A percentile compares a stretch with the other conserved stretches of the same genome.
These are phyloP conservation scores for Aspergillus fumigatus DNA, from an alignment of 2,329 filamentous ascomycete genomes.

Conservation along the genomic window DNA sequence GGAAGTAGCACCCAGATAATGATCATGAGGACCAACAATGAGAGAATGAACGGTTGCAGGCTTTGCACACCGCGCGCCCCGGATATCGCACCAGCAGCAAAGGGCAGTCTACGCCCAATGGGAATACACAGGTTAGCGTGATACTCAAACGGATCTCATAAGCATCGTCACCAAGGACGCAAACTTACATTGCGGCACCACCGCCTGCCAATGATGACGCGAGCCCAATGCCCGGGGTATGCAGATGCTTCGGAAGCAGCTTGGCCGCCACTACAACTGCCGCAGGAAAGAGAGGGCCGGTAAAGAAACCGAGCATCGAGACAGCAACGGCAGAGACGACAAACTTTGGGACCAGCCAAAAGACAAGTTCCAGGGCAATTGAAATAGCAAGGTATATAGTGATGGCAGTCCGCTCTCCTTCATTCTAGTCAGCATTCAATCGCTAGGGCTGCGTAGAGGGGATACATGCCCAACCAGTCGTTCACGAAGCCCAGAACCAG, in stretches of 20 bases:
- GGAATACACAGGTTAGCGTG: not conserved
- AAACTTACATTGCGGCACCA: conserved; percentile 53
- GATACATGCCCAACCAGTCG: conserved; percentile 53
- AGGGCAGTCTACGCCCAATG: conserved; percentile 42
- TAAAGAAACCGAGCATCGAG: conserved; percentile 64
- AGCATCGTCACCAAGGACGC: not conserved
- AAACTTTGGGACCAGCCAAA: conserved; percentile 71
- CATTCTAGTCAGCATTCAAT: conserved; percentile 24
- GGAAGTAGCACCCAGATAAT: not conserved
- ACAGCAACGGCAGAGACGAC: conserved; percentile 50
- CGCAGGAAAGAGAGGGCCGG: conserved; percentile 68
- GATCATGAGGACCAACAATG: conserved; percentile 33
- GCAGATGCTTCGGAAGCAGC: conserved; percentile 62
- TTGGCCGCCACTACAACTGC: conserved; percentile 65
- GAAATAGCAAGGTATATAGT: conserved; percentile 56
- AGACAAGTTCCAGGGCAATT: conserved; percentile 61
- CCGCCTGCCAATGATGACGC: conserved; percentile 66
- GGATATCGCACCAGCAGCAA: conserved; percentile 66
- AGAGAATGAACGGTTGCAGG: conserved; percentile 54
- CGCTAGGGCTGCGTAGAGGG: conserved; percentile 57
- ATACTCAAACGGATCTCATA: not conserved
- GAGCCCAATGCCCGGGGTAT: conserved; percentile 69
- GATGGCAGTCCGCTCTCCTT: conserved; percentile 63
- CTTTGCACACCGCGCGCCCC: conserved; percentile 53
- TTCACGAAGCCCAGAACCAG: conserved; percentile 61